Conservation (phyloP, 371 early-diverging fungal genomes). For the Circinella minor region DNA sequence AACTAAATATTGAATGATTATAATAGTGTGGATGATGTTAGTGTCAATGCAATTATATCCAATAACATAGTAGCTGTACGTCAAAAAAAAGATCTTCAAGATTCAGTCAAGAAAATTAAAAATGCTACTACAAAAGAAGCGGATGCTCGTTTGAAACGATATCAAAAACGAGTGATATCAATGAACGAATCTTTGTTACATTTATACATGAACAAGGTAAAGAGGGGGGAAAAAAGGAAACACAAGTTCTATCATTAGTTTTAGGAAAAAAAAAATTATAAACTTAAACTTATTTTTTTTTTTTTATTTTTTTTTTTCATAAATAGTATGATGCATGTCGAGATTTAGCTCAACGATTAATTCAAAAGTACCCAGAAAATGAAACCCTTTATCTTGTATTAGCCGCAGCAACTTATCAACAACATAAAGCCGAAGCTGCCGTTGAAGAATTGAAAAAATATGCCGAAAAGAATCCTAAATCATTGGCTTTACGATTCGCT, state of each 20-base stretch:
- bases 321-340: conserved; percentile 56
- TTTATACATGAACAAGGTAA: conserved; percentile 68
- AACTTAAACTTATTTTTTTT: no score
- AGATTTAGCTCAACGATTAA: conserved; percentile 56
- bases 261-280: no score
- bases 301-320: background rate
- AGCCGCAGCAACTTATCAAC: conserved; percentile 60
- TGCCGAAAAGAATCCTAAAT: conserved; percentile 45
- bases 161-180: conserved; percentile 69
- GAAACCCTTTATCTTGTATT: conserved; percentile 64
- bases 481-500: conserved; percentile 68
- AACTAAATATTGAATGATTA: background rate
- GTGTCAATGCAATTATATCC: conserved; percentile 66
- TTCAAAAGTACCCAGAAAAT: conserved; percentile 66
- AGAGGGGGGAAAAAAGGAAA: no score
- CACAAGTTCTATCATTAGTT: no score
- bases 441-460: conserved; percentile 63
- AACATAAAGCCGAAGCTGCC: conserved; percentile 61
- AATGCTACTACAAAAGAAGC: conserved; percentile 58
- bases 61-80: conserved; percentile 71
- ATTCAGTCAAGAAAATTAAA: conserved; percentile 64
- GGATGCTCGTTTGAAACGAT: conserved; percentile 62
- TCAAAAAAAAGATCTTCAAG: conserved; percentile 60
- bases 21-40: conserved; percentile 41
- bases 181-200: conserved; percentile 72